Evolutionary conservation across 2,329 filamentous ascomycete genomes (phyloP).

Genomic region (Xylariaceae sp.): DNA sequence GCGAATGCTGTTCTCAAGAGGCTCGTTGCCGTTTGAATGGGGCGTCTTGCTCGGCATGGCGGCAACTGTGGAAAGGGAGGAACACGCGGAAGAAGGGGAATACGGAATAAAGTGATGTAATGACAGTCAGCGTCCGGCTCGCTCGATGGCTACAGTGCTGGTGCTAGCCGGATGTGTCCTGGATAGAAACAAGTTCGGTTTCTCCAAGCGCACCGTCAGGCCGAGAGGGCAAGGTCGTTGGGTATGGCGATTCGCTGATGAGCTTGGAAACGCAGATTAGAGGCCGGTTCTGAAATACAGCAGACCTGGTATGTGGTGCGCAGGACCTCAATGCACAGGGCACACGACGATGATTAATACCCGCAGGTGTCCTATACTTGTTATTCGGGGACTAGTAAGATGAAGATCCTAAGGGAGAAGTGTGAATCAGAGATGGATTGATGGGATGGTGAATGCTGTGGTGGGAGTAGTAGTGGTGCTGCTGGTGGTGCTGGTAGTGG

Average conservation of each 20-base stretch:
- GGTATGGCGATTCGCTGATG: slow-evolving; percentile 5
- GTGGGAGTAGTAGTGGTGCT: not conserved
- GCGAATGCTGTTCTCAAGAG: slow-evolving; percentile 62
- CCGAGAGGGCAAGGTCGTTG: slow-evolving; percentile 19
- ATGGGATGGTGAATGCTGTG: slow-evolving; percentile 11
- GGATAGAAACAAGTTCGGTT: slow-evolving; percentile 14
- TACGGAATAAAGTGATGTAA: slow-evolving; percentile 5
- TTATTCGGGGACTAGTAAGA: slow-evolving; percentile 6
- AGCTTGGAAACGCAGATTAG: slow-evolving; percentile 12
- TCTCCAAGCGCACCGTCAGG: slow-evolving; percentile 25
- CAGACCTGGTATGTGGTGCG: slow-evolving; percentile 12
- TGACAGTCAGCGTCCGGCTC: slow-evolving; percentile 18
- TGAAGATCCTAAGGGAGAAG: slow-evolving; percentile 5
- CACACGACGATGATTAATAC: not conserved
- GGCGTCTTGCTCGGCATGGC: slow-evolving; percentile 69
- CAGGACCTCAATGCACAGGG: slow-evolving; percentile 5
- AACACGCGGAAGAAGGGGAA: not conserved
- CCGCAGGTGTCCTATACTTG: not conserved
- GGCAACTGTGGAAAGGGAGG: slow-evolving; percentile 17
- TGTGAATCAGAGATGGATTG: slow-evolving; percentile 6
- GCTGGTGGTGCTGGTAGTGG: slow-evolving; percentile 1
- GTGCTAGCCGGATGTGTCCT: slow-evolving; percentile 8
- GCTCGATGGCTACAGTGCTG: slow-evolving; percentile 18
- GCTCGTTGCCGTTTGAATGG: slow-evolving; percentile 65
- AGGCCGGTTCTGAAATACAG: slow-evolving; percentile 25